Evolutionary conservation across 805 yeast genomes (phyloP).

Genomic region (Barnettozyma sucrosica): DNA sequence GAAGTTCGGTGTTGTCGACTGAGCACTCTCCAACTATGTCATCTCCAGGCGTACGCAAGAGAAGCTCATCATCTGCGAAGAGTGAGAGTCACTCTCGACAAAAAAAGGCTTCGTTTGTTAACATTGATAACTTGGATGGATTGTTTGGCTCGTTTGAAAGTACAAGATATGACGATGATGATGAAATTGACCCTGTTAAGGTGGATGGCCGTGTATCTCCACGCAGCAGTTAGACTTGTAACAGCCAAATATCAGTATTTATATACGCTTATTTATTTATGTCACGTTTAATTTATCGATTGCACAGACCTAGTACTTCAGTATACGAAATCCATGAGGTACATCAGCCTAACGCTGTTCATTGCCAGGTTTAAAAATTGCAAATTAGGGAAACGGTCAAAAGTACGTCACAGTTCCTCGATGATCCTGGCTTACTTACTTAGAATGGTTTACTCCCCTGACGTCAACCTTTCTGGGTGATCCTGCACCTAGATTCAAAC

Average conservation of each 20-base stretch:
- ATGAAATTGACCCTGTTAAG: slow-evolving; percentile 17
- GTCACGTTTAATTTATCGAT: not conserved
- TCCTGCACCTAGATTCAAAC: not conserved
- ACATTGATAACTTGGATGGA: slow-evolving; percentile 22
- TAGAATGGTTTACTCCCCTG: no score
- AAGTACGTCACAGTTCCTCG: no score
- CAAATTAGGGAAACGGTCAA: no score
- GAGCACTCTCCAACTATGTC: not conserved
- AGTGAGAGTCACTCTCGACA: no score
- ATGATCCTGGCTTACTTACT: no score
- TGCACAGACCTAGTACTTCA: no score
- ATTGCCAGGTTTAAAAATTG: no score
- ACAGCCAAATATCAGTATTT: not conserved
- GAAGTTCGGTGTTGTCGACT: not conserved
- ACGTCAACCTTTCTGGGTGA: not conserved
- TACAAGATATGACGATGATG: slow-evolving; percentile 1
- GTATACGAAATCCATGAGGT: no score
- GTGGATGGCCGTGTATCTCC: slow-evolving; percentile 13
- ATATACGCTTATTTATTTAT: not conserved
- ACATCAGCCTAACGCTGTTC: no score
- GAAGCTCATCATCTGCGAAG: not conserved
- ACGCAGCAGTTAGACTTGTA: not conserved
- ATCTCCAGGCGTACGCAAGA: not conserved
- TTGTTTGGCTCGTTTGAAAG: slow-evolving; percentile 10
- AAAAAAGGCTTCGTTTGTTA: slow-evolving; percentile 5